Conservation (phyloP, 164 flowering plant genomes). For the Amborella trichopoda region DNA sequence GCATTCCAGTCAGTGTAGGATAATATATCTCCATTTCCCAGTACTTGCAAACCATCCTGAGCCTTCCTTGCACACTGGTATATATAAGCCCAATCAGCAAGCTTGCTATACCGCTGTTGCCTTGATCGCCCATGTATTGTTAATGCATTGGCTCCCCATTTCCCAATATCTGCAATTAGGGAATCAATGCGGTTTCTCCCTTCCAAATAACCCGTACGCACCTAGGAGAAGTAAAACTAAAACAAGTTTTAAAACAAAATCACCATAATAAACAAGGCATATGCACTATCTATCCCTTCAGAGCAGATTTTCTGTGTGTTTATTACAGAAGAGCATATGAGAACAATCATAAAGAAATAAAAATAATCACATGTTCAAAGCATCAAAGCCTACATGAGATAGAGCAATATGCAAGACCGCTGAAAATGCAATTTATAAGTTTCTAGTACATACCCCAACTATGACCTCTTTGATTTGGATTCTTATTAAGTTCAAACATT, state of each 20-base stretch:
- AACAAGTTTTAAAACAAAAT: no score
- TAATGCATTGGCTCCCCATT: slow-evolving; percentile 88
- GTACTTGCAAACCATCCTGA: slow-evolving; percentile 50
- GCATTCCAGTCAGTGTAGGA: slow-evolving; percentile 85
- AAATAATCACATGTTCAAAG: no score
- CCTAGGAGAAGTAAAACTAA: slow-evolving; percentile 46
- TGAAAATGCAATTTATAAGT: no score
- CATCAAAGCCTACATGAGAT: no score
- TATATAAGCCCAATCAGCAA: slow-evolving; percentile 93
- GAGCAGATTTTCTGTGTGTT: neutral
- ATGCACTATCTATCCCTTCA: neutral
- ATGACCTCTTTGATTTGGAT: no score
- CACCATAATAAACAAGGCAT: neutral
- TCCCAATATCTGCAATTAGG: slow-evolving; percentile 57
- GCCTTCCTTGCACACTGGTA: slow-evolving; percentile 65
- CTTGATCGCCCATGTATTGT: slow-evolving; percentile 94
- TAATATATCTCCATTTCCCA: slow-evolving; percentile 90
- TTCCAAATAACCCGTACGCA: slow-evolving; percentile 83
- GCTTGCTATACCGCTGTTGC: slow-evolving; percentile 94
- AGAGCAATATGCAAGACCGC: no score
- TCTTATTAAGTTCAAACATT: no score
- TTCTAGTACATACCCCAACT: no score
- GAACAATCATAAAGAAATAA: no score
- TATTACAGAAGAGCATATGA: no score
- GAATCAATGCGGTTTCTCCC: slow-evolving; percentile 88